Base-by-base conservation (phyloP, 164 flowering plant species). In the Taxillus chinensis region DNA sequence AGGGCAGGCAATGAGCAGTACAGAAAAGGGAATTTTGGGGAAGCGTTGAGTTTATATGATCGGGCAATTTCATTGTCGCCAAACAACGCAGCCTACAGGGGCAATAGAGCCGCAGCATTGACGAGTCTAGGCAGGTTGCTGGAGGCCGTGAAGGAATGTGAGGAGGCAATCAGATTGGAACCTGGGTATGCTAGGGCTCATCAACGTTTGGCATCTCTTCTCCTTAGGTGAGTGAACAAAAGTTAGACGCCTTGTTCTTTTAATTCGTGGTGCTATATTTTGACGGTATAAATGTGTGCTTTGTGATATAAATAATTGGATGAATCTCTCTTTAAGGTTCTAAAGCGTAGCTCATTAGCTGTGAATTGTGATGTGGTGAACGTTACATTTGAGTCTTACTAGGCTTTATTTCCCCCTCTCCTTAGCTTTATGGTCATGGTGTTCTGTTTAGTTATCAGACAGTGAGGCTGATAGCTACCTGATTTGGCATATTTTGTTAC, bases 91-190 rank as follows among this genome's bases (percentile, higher is more conserved):
- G 68, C 77, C 1, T 78, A 69, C 65, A 27, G 74, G 58, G 69
- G 75, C 59, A 78, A 75, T 57, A 56, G 77, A 40, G 82, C 82
- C 2, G 82, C 79, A 2, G 79, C 82, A 0, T 65, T 78, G 59
- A 73, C 64, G 5, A 67, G 64, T 3, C 57, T 78, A n/a, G 75
- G 75, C 3, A 59, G 79, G 60, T n/a, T 78, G 51, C 61, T 12
- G 9, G 82, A 73, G 71, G 82, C 82, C 0, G 72, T 78, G 60
- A 69, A 46, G 68, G 82, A 73, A 49, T 78, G 82, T 37, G 75
- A 78, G 64, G 77, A 75, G 51, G 79, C 82, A 0, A 63, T 78
- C 54, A 68, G 50, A 63, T 69, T 75, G 75, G 77, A 78, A 64
- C 82, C 79, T 39, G 65, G 63, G 14, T 73, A 73, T 57, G 8